Evolutionary conservation across 768 basidiomycete species (phyloP).

Genomic region (Panaeolus papilionaceus): DNA sequence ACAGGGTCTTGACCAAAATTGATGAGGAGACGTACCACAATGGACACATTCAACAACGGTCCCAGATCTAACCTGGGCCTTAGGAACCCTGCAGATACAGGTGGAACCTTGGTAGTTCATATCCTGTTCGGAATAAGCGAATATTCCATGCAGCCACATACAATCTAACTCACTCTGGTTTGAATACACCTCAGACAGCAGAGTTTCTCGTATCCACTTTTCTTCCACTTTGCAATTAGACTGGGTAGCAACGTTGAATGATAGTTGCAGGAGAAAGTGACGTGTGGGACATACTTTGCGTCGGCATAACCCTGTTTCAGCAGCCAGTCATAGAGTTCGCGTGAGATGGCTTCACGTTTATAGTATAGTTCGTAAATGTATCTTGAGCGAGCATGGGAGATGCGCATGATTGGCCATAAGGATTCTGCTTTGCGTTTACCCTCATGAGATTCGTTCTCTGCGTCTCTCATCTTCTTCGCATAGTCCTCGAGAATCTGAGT

Average conservation of each 20-base stretch:
- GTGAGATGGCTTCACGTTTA: slow-evolving; percentile 94
- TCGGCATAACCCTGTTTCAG: slow-evolving; percentile 98
- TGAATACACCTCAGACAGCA: slow-evolving; percentile 98
- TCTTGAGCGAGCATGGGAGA: slow-evolving; percentile 93
- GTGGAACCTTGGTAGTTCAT: slow-evolving; percentile 99
- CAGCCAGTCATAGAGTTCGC: slow-evolving; percentile 96
- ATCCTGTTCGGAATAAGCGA: slow-evolving; percentile 58
- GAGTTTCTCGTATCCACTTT: slow-evolving; percentile 96
- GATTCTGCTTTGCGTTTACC: slow-evolving; percentile 96
- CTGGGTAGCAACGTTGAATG: slow-evolving; percentile 46
- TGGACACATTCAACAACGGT: slow-evolving; percentile 97
- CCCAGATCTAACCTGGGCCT: slow-evolving; percentile 87
- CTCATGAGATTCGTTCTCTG: slow-evolving; percentile 98
- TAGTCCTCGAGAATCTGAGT: slow-evolving; percentile 94
- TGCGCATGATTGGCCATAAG: slow-evolving; percentile 98
- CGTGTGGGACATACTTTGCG: slow-evolving; percentile 72
- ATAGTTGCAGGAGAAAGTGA: slow-evolving; percentile 2
- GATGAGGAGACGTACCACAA: slow-evolving; percentile 74
- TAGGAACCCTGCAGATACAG: slow-evolving; percentile 97
- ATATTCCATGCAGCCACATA: slow-evolving; percentile 9
- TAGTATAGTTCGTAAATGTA: slow-evolving; percentile 99
- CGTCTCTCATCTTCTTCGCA: slow-evolving; percentile 98
- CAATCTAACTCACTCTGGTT: slow-evolving; percentile 62
- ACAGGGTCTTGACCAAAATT: slow-evolving; percentile 1
- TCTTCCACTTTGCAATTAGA: slow-evolving; percentile 99